Percentiles rank a stretch among this genome's conserved stretches.
phyloP scores from a whole-genome alignment of 257 asterid genomes.

The Solanum paucissectum region DNA sequence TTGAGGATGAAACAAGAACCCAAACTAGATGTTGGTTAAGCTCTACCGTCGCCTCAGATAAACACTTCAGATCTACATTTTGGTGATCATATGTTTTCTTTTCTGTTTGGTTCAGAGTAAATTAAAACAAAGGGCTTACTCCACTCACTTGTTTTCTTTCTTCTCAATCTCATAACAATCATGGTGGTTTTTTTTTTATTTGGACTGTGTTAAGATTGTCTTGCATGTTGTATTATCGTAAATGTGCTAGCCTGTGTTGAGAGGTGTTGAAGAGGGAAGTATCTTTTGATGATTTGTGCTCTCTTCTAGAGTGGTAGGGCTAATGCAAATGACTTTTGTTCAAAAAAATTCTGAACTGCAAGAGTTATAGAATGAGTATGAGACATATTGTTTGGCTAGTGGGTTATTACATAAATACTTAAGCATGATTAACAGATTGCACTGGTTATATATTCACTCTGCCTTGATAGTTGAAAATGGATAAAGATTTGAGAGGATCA shows the following conservation, averaged over 20 bases:
- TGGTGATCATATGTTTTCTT: neutral
- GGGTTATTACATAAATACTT: neutral
- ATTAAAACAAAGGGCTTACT: neutral
- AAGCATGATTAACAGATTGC: neutral
- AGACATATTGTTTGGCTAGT: neutral
- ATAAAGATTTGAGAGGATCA: neutral
- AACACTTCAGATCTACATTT: neutral
- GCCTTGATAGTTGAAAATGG: neutral
- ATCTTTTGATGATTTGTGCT: neutral
- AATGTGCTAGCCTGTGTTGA: neutral
- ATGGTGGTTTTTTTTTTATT: too few species aligned
- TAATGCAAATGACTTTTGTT: neutral
- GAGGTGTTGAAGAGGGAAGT: neutral
- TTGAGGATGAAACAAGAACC: neutral
- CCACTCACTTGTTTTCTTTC: neutral
- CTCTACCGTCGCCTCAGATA: neutral
- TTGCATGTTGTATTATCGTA: neutral
- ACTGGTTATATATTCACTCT: neutral
- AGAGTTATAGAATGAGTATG: neutral
- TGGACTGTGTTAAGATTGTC: neutral
- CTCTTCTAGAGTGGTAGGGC: neutral
- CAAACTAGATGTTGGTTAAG: neutral
- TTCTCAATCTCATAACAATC: too few species aligned
- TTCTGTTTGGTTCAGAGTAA: neutral
- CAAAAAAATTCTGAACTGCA: neutral